Percentiles rank a stretch among this genome's conserved stretches.
These are phyloP conservation scores for Mortierella sp. DNA, from an alignment of 371 early-diverging fungal species.

Conservation along the genomic window DNA sequence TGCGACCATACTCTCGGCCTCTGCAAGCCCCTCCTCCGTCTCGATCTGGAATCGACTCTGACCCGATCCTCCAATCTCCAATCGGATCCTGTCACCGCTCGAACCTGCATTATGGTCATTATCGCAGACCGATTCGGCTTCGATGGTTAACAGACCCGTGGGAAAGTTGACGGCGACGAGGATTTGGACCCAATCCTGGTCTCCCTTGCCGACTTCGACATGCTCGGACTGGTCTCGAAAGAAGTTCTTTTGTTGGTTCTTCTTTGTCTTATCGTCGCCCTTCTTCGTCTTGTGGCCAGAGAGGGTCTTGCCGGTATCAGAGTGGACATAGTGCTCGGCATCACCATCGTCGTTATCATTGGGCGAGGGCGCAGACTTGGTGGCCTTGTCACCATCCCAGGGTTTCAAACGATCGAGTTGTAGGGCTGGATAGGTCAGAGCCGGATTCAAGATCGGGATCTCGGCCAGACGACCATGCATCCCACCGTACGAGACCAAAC, in stretches of 20 bases:
- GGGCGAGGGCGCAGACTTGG: background rate
- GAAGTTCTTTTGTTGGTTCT: constrained; percentile 7
- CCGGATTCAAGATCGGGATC: constrained; percentile 37
- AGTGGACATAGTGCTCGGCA: background rate
- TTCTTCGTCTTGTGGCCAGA: background rate
- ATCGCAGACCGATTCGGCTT: constrained; percentile 42
- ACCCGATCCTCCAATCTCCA: constrained; percentile 34
- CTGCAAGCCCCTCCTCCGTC: constrained; percentile 15
- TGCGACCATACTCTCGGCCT: constrained; percentile 17
- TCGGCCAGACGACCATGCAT: constrained; percentile 38
- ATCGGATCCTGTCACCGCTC: constrained; percentile 18
- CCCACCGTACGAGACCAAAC: constrained; percentile 39
- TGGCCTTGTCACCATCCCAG: background rate
- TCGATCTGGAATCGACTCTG: constrained; percentile 39
- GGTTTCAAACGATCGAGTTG: constrained; percentile 24
- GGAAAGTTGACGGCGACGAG: constrained; percentile 45
- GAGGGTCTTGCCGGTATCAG: background rate
- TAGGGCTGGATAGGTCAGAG: constrained; percentile 24
- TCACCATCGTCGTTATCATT: background rate
- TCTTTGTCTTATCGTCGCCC: background rate
- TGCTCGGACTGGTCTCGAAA: constrained; percentile 25
- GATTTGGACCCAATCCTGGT: constrained; percentile 38
- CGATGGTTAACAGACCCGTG: constrained; percentile 40
- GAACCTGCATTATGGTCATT: constrained; percentile 11
- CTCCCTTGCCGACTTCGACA: constrained; percentile 27